Base-by-base conservation (phyloP, 2,329 filamentous ascomycete species). In the Neocucurbitaria cava region DNA sequence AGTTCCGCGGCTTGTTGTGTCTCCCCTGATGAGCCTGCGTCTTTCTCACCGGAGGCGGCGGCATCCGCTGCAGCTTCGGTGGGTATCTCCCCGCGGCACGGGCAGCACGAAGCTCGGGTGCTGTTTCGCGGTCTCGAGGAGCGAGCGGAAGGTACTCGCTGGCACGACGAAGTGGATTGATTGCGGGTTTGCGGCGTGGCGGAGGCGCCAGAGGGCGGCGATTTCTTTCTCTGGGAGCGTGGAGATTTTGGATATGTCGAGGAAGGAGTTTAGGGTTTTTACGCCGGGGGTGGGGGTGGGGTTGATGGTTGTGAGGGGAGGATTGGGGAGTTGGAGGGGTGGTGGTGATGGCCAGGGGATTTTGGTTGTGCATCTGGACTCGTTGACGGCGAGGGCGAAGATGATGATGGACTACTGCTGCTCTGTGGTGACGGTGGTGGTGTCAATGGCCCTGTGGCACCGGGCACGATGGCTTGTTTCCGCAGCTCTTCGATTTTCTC, bases 91-190 rank as follows among this genome's bases (percentile, higher is more conserved):
- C 76, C 85, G 90, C 62, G 90, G 90, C 6, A 98, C 84, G 0
- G 95, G 95, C 1, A 99, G 85, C 50, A 99, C 89, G 78, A 99
- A 99, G 66, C 92, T 89, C 13, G 95, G 95, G 73, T 94, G 86
- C 46, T 81, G 81, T 60, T 86, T 87, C 13, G 93, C 95, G 2
- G 87, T 86, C 0, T 79, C 74, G 59, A 89, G 86, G 72, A 99
- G 91, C 46, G 85, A 82, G 30, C 80, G 73, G 79, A 93, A 98
- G n/a, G 88, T 90, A 2, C 83, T 74, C 2, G 88, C 76, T 0
- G 92, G 89, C 52, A 99, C 87, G 42, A 87, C 83, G 24, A 95
- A 96, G 78, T 91, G 96, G n/a, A 99, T 85, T 11, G 89, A 90
- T 59, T 87, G 83, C 0, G 87, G 80, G 61, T 89, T 87, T 15